Evolutionary conservation across 305 asterid genomes (phyloP).

Genomic region (Solanum hybrid): DNA sequence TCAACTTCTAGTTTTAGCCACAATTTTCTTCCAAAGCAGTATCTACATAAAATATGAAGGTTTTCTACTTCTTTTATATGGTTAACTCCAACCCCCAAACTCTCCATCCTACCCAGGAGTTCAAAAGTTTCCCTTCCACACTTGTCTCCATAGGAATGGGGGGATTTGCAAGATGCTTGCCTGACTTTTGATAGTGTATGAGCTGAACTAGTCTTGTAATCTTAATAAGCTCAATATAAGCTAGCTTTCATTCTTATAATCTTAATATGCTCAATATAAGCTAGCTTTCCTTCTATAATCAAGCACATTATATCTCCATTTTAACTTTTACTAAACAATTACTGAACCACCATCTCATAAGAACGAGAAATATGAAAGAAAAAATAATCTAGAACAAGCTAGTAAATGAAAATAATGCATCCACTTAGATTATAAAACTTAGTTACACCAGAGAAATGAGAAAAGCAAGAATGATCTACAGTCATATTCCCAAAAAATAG

Average conservation of each 20-base stretch:
- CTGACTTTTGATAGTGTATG: not conserved
- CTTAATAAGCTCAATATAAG: not conserved
- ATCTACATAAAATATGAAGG: not conserved
- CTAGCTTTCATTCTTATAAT: not conserved
- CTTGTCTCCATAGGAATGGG: not conserved
- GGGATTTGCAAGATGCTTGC: not conserved
- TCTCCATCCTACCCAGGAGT: not conserved
- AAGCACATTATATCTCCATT: not conserved
- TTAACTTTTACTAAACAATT: not conserved
- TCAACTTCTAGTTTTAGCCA: not conserved
- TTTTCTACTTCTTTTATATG: not conserved
- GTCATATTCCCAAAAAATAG: not conserved
- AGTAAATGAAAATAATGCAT: not conserved
- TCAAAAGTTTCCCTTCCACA: not conserved
- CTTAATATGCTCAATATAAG: not conserved
- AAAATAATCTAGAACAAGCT: not conserved
- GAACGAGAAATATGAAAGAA: not conserved
- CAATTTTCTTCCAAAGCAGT: not conserved
- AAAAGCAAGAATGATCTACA: not conserved
- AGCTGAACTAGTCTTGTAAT: not conserved
- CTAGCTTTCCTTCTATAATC: not conserved
- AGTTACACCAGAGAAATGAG: not conserved
- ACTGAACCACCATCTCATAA: not conserved
- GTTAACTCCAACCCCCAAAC: not conserved
- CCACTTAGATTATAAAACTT: not conserved